Evolutionary conservation across 2,329 filamentous ascomycete genomes (phyloP), one percentile per base, ranked within the genome.

Genomic region (Trichophyton equinum): DNA sequence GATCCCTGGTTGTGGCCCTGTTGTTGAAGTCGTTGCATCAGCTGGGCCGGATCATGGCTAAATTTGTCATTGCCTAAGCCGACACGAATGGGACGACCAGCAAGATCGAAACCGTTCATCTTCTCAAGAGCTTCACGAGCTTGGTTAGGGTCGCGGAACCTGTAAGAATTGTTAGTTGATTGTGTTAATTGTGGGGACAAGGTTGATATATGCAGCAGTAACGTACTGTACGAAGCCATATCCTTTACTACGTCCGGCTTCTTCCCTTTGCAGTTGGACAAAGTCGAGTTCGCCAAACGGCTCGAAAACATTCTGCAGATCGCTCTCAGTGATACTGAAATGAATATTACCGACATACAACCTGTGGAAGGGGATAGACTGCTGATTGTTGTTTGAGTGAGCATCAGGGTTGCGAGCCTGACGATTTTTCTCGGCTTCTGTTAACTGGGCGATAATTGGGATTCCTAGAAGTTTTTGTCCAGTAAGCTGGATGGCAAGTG

Each of bases 21-120:
- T 72, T 88, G 87, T 75, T 90, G 88, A 80, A 95, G 95, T 77
- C 90, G 90, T 79, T 95, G 90, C 72, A 95, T 80, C 36, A 73
- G 95, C 84, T 56, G 49, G 76, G 90, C 96, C 76, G 91, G 94
- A 79, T 97, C 94, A 71, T 91, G 88, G 77, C 91, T 97, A 78
- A 97, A 97, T 84, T 97, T 97, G 88, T 99, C 94, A 80, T 96
- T 99, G 77, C 94, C 94, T 79, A 99, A 89, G 76, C 94, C 94
- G 75, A 99, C 95, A 73, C 94, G 91, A 74, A 99, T 97, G 65
- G 91, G 91, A 73, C 94, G 91, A 76, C 91, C 91, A 70, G 94
- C 94, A 68, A 99, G 85, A 77, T 97, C 94, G 78, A 97, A 99
- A 66, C 92, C 91, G 77, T 99, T 99, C 92, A 99, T 96, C 78